A percentile compares a stretch with the other conserved stretches of the same genome.
These are phyloP conservation scores for Piloderma croceum DNA, from an alignment of 768 basidiomycete species.

Conservation along the genomic window DNA sequence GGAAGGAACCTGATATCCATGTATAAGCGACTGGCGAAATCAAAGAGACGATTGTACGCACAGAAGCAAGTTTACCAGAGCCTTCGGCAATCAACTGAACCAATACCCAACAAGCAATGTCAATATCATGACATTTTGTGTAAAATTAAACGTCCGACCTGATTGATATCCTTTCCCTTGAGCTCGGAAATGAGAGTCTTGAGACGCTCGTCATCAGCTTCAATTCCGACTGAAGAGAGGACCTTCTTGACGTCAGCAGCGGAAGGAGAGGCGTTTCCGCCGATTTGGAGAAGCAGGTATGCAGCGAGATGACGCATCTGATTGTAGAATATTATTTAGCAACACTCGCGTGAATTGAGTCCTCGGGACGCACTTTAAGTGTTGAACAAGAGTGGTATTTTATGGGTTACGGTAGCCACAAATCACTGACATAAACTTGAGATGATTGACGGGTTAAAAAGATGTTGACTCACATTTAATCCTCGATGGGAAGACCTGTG, in stretches of 20 bases:
- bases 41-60: constrained; percentile 30
- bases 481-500: constrained; percentile 87
- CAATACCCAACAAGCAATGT: no score
- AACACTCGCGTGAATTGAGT: no score
- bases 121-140: not conserved
- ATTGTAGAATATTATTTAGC: no score
- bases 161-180: constrained; percentile 80
- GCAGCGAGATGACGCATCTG: constrained; percentile 93
- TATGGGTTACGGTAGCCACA: constrained; percentile 72
- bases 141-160: constrained; percentile 40
- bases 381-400: constrained; percentile 18
- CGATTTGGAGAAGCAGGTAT: constrained; percentile 94
- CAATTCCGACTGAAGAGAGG: constrained; percentile 80
- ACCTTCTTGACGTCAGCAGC: constrained; percentile 86
- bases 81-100: constrained; percentile 86
- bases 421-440: constrained; percentile 56
- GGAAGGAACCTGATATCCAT: constrained; percentile 70
- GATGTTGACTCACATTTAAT: constrained; percentile 57
- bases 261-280: constrained; percentile 85
- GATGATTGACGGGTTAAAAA: not conserved
- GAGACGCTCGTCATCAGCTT: constrained; percentile 78
- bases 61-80: constrained; percentile 89
- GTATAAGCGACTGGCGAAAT: constrained; percentile 6
- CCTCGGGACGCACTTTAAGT: constrained; percentile 38
- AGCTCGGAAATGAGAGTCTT: constrained; percentile 84